A percentile compares a stretch with the other conserved stretches of the same genome.
These are phyloP conservation scores for Gracilaria gracilis DNA, from an alignment of 23 red algal species.

Conservation along the genomic window DNA sequence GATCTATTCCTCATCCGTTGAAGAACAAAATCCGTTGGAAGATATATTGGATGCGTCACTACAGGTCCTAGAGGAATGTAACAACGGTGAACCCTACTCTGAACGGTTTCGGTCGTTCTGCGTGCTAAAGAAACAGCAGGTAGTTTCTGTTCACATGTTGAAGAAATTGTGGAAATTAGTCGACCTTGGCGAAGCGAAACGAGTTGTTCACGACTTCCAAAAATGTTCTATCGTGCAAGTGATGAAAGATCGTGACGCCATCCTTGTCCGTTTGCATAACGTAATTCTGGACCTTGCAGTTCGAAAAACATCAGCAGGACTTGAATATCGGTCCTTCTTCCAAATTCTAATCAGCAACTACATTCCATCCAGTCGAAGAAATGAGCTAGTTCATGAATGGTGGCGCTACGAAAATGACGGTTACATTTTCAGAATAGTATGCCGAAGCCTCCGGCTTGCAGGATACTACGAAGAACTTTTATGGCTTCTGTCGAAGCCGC, in stretches of 20 bases:
- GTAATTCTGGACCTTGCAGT: too few species aligned
- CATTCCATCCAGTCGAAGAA: not conserved
- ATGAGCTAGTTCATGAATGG: constrained; percentile 4
- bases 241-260: too few species aligned
- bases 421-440: constrained; percentile 4
- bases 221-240: too few species aligned
- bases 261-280: too few species aligned
- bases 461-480: not conserved
- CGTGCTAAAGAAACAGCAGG: not conserved
- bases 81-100: too few species aligned
- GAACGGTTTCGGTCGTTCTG: not conserved
- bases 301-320: too few species aligned
- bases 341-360: too few species aligned
- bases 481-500: constrained; percentile 21
- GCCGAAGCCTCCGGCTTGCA: constrained; percentile 1
- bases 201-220: too few species aligned
- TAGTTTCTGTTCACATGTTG: not conserved
- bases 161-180: not conserved
- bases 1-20: too few species aligned
- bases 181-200: too few species aligned
- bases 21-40: too few species aligned
- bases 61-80: not conserved
- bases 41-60: not conserved
- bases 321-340: too few species aligned
- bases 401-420: not conserved